phyloP scores from a whole-genome alignment of 495 filamentous ascomycete genomes.

The Jackrogersella multiformis region DNA sequence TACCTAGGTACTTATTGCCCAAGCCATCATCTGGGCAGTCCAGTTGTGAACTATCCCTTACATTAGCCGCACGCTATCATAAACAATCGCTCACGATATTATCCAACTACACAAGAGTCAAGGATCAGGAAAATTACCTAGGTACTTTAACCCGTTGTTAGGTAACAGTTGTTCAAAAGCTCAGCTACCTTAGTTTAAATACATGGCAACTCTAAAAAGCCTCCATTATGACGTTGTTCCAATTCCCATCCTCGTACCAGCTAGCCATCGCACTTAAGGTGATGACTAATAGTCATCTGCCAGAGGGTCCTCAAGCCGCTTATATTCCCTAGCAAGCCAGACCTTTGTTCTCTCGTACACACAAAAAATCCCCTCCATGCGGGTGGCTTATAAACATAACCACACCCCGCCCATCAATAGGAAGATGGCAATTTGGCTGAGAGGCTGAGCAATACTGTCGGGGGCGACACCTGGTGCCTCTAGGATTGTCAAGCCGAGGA shows the following conservation, averaged over 20 bases:
- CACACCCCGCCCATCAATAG: constrained; percentile 29
- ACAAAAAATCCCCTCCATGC: not conserved
- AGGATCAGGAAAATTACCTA: not conserved
- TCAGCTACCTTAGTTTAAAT: not conserved
- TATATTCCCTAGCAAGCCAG: not conserved
- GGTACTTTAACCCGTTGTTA: not conserved
- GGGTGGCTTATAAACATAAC: constrained; percentile 19
- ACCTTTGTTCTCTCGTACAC: not conserved
- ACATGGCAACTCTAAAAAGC: not conserved
- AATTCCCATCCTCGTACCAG: not conserved
- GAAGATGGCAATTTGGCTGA: constrained; percentile 19
- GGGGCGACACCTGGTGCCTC: constrained; percentile 21
- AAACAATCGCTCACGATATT: no score
- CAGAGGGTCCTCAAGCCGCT: not conserved
- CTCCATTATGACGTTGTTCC: not conserved
- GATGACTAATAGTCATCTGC: not conserved
- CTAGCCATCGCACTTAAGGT: not conserved
- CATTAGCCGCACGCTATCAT: no score
- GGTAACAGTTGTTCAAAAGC: not conserved
- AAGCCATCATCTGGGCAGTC: no score
- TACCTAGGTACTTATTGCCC: no score
- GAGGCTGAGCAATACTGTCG: constrained; percentile 11
- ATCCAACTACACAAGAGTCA: not conserved
- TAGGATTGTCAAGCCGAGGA: constrained; percentile 34
- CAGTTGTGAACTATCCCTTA: no score